Evolutionary conservation across 768 basidiomycete genomes (phyloP).

Genomic region (Leccinum disarticulatum): DNA sequence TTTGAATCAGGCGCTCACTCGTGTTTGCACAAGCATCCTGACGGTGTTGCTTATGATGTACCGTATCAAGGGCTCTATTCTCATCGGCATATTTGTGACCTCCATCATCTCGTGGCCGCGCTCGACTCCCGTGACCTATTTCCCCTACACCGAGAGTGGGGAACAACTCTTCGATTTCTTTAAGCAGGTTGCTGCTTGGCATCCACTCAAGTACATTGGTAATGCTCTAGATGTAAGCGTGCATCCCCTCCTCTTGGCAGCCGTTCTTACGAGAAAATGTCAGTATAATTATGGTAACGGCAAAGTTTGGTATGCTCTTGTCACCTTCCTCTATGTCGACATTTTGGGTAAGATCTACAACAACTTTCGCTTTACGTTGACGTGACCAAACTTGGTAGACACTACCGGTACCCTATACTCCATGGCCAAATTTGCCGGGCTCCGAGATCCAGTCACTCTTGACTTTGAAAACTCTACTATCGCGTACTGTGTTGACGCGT

Average conservation of each 20-base stretch:
- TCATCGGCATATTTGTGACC: slow-evolving; percentile 81
- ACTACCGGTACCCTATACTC: slow-evolving; percentile 77
- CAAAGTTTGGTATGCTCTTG: slow-evolving; percentile 81
- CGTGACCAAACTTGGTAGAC: slow-evolving; percentile 21
- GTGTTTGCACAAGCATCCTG: slow-evolving; percentile 48
- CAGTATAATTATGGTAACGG: slow-evolving; percentile 61
- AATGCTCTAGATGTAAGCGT: slow-evolving; percentile 63
- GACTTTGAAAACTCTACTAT: slow-evolving; percentile 85
- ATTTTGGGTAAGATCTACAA: slow-evolving; percentile 58
- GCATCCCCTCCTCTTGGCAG: background rate
- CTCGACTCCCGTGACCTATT: slow-evolving; percentile 75
- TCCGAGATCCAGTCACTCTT: slow-evolving; percentile 79
- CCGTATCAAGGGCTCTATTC: slow-evolving; percentile 79
- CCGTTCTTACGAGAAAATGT: slow-evolving; percentile 5
- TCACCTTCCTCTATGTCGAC: slow-evolving; percentile 90
- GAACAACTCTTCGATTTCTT: slow-evolving; percentile 80
- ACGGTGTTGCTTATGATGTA: slow-evolving; percentile 83
- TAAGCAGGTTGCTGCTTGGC: slow-evolving; percentile 80
- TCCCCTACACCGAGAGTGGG: slow-evolving; percentile 69
- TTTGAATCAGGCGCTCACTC: slow-evolving; percentile 5
- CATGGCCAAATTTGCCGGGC: slow-evolving; percentile 89
- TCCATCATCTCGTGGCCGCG: slow-evolving; percentile 88
- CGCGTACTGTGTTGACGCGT: slow-evolving; percentile 82
- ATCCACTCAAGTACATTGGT: slow-evolving; percentile 58
- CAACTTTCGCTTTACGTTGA: background rate